Conservation (phyloP, 257 asterid species). For the Solanum bulbocastanum region DNA sequence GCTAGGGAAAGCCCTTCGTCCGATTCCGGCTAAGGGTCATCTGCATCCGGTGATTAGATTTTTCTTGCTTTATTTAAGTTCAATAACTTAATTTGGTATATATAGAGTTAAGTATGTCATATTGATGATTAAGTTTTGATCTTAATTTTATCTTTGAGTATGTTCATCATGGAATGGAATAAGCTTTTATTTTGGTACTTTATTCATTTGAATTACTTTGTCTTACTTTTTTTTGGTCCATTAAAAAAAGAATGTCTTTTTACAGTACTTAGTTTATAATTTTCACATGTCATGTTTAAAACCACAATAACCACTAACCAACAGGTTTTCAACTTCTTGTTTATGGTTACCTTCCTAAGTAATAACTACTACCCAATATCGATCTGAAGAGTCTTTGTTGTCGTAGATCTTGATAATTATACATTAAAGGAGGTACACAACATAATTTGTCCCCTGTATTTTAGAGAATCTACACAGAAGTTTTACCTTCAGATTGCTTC, state of each 20-base stretch:
- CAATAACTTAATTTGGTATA: not conserved
- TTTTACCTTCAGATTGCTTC: not conserved
- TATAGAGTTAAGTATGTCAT: not conserved
- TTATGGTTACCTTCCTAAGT: not conserved
- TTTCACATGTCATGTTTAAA: not conserved
- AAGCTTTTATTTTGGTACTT: not conserved
- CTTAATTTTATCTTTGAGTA: no score
- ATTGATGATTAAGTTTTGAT: no score
- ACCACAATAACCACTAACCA: not conserved
- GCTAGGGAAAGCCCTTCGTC: not conserved
- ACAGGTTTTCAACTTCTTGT: not conserved
- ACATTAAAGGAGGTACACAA: not conserved
- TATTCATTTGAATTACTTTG: not conserved
- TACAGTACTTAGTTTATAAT: not conserved
- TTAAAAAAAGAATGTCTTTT: not conserved
- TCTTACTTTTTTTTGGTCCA: not conserved
- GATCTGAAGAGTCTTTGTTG: not conserved
- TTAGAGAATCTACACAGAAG: not conserved
- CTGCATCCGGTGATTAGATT: not conserved
- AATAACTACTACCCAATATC: not conserved
- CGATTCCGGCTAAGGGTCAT: not conserved
- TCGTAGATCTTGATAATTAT: not conserved
- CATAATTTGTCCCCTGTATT: not conserved
- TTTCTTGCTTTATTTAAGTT: not conserved
- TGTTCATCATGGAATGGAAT: not conserved